Base-by-base conservation (phyloP, 2,329 filamentous ascomycete genomes). In the Fusarium aywerte region DNA sequence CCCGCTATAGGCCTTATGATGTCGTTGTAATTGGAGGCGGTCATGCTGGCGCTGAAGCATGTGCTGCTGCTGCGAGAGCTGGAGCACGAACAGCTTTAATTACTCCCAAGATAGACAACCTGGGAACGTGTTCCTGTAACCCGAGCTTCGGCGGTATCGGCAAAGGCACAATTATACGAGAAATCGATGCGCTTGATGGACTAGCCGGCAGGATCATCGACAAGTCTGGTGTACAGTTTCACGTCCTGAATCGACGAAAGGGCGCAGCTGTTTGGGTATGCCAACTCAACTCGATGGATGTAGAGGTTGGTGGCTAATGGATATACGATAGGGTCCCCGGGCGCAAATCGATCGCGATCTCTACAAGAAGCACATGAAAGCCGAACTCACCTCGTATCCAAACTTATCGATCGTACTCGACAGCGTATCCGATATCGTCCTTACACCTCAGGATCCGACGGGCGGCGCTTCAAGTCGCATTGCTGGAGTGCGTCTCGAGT, bases 61-160 rank as follows among this genome's bases (percentile, higher is more conserved):
- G 92, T 68, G 90, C 96, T 12, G 96, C 95, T 3, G 92, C 96
- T 15, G 96, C 96, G 42, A 88, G 96, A 74, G 87, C 92, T 16
- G 96, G 96, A 51, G 96, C 95, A 48, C 89, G 90, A 73, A 98
- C 96, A 39, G 95, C 91, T 3, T 86, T 99, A 69, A 85, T 99
- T 47, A 99, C 96, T 2, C 96, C 95, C 3, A 93, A 91, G 62
- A 79, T 92, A 58, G 90, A 94, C 60, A 97, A 97, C 72, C 89
- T 98, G 20, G 95, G 95, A 55, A 92, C 96, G 29, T 98, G 95
- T 81, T 97, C 94, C 33, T 98, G 95, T 81, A 98, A 98, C 77
- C 95, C 95, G 3, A 97, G 93, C 67, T 97, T 99, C 75, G 96
- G 96, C 36, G 96, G 96, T n/a, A 98, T 99, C 71, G 96, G 96